A percentile compares a stretch with the other conserved stretches of the same genome.
Evolutionary conservation across 2,329 filamentous ascomycete genomes (phyloP).

Genomic region (Fusarium sp.): DNA sequence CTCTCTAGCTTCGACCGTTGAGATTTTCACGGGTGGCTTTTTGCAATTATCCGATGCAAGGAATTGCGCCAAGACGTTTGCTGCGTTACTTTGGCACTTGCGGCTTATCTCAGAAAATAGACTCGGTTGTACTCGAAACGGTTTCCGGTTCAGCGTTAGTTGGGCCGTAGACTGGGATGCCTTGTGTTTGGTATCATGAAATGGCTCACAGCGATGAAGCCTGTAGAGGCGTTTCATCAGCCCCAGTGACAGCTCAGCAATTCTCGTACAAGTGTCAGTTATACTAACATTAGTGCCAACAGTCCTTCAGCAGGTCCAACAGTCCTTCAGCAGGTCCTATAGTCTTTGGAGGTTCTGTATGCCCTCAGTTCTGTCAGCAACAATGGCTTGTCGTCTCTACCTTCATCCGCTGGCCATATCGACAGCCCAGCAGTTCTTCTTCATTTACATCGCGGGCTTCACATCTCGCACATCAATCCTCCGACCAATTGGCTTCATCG

Average conservation of each 20-base stretch:
- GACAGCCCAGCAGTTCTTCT: slow-evolving; percentile 37
- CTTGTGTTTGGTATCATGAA: not conserved
- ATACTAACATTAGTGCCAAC: not conserved
- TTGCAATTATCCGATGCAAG: not conserved
- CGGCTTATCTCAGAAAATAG: slow-evolving; percentile 23
- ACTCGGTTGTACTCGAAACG: not conserved
- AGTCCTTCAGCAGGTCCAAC: not conserved
- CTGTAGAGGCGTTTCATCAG: not conserved
- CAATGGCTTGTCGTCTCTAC: slow-evolving; percentile 32
- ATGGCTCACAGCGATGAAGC: not conserved
- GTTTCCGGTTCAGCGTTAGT: not conserved
- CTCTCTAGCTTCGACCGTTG: not conserved
- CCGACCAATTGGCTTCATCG: slow-evolving; percentile 29
- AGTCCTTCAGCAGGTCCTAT: not conserved
- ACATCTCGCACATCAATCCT: slow-evolving; percentile 26
- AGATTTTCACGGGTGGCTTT: not conserved
- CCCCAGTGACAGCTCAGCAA: not conserved
- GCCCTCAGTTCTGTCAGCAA: not conserved
- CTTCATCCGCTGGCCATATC: slow-evolving; percentile 36
- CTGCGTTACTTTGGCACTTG: not conserved
- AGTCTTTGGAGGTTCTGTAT: not conserved
- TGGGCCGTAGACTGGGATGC: not conserved
- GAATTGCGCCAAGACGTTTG: not conserved
- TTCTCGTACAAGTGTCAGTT: not conserved
- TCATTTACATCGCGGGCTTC: slow-evolving; percentile 40